phyloP scores from a whole-genome alignment of 805 yeast species.

The Saturnispora dispora region DNA sequence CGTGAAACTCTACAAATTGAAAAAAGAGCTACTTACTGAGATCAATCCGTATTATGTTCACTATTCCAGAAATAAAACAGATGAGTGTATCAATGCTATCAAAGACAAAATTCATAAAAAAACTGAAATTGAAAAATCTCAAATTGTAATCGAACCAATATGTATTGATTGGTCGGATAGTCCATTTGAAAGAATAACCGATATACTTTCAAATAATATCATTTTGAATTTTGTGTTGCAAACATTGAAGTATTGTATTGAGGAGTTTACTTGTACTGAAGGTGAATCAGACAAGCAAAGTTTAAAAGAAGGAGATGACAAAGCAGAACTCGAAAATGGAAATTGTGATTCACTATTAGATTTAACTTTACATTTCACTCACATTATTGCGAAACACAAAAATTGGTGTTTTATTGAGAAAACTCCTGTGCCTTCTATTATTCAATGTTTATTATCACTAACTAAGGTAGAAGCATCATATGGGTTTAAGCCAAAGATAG shows the following conservation, averaged over 20 bases:
- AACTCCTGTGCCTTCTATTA: neutral
- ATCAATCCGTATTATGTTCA: constrained; percentile 82
- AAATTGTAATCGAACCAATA: constrained; percentile 51
- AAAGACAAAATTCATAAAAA: constrained; percentile 39
- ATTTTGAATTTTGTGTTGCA: constrained; percentile 46
- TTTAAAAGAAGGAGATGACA: neutral
- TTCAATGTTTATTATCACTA: constrained; percentile 4
- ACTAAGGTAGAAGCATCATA: neutral
- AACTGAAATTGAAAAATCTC: constrained; percentile 26
- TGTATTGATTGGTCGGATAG: constrained; percentile 30
- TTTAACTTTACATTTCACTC: constrained; percentile 57
- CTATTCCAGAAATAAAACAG: constrained; percentile 67
- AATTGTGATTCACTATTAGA: constrained; percentile 46
- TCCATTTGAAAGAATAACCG: constrained; percentile 37
- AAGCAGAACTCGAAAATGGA: constrained; percentile 16
- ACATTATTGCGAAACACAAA: constrained; percentile 34
- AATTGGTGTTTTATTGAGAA: constrained; percentile 7
- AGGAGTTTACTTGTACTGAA: neutral
- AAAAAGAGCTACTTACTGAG: constrained; percentile 39
- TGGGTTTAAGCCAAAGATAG: constrained; percentile 5
- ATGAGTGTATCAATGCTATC: constrained; percentile 65
- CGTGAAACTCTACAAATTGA: constrained; percentile 52
- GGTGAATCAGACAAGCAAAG: neutral
- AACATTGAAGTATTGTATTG: constrained; percentile 34
- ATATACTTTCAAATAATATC: constrained; percentile 43